Evolutionary conservation across 2,329 filamentous ascomycete species (phyloP).

Genomic region (Diaporthe humulicola): DNA sequence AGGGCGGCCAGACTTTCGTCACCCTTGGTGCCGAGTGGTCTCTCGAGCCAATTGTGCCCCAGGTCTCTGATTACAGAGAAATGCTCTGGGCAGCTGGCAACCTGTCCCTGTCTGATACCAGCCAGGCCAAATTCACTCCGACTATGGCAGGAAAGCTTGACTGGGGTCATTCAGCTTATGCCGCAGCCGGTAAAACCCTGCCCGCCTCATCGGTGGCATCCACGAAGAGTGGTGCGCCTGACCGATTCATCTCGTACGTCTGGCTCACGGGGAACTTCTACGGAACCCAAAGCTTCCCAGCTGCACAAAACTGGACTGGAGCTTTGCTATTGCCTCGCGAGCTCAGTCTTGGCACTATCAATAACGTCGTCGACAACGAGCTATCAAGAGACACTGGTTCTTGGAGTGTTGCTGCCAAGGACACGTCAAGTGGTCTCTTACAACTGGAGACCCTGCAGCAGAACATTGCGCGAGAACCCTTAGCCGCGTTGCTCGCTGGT

Average conservation of each 20-base stretch:
- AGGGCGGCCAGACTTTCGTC: constrained; percentile 54
- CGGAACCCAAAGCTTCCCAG: constrained; percentile 53
- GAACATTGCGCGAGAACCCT: constrained; percentile 53
- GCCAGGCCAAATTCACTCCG: constrained; percentile 52
- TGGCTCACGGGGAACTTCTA: constrained; percentile 60
- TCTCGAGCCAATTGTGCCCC: constrained; percentile 48
- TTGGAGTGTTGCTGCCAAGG: constrained; percentile 51
- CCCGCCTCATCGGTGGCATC: constrained; percentile 54
- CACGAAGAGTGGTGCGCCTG: constrained; percentile 52
- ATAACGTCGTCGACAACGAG: constrained; percentile 56
- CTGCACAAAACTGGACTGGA: constrained; percentile 59
- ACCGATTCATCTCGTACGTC: constrained; percentile 56
- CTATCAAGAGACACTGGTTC: constrained; percentile 54
- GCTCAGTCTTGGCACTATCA: constrained; percentile 55
- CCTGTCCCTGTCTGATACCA: constrained; percentile 45
- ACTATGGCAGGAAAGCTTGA: constrained; percentile 57
- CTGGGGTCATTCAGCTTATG: constrained; percentile 57
- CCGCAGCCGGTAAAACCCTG: constrained; percentile 57
- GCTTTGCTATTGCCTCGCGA: constrained; percentile 58
- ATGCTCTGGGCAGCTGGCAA: constrained; percentile 58
- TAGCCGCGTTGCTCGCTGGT: constrained; percentile 49
- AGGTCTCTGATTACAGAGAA: constrained; percentile 54
- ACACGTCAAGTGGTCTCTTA: constrained; percentile 48
- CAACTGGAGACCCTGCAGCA: constrained; percentile 54
- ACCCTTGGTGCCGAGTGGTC: constrained; percentile 60